phyloP scores from a whole-genome alignment of 2,329 filamentous ascomycete species.

The Phialophora expanda region DNA sequence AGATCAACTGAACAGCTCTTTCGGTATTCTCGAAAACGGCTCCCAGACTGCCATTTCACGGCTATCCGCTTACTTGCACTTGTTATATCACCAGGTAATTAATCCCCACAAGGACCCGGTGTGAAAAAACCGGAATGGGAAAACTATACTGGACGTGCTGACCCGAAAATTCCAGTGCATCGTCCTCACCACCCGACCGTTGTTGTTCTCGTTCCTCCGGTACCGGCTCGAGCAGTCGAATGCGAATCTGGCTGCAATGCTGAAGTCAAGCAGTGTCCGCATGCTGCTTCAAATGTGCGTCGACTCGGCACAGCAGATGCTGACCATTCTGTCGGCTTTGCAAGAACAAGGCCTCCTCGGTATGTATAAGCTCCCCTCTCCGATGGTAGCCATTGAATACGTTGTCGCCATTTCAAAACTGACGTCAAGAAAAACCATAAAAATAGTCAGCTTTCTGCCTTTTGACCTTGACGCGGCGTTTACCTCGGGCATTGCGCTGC shows the following conservation, averaged over 20 bases:
- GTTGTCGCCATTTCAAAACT: conserved; percentile 47
- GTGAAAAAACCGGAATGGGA: no score
- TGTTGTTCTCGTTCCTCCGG: conserved; percentile 53
- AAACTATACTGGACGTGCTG: background rate
- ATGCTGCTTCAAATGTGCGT: conserved; percentile 51
- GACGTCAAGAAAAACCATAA: background rate
- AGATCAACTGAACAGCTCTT: conserved; percentile 48
- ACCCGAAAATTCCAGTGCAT: conserved; percentile 44
- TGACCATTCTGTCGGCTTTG: conserved; percentile 52
- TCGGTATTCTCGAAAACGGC: conserved; percentile 47
- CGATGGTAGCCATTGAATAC: background rate
- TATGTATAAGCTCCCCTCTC: conserved; percentile 38
- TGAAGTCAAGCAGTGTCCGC: conserved; percentile 47
- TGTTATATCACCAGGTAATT: conserved; percentile 50
- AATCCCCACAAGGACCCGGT: background rate
- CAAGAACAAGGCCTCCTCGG: conserved; percentile 56
- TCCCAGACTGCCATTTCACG: conserved; percentile 50
- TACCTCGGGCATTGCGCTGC: conserved; percentile 51
- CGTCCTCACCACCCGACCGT: conserved; percentile 49
- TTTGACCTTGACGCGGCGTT: conserved; percentile 56
- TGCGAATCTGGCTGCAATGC: conserved; percentile 42
- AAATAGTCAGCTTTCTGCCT: conserved; percentile 55
- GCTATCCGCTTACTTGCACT: conserved; percentile 50
- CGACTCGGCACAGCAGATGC: conserved; percentile 52
- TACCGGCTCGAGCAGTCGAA: conserved; percentile 44